These are phyloP conservation scores for Aphanomyces invadans DNA, from an alignment of 352 stramenopile genomes.

Conservation along the genomic window DNA sequence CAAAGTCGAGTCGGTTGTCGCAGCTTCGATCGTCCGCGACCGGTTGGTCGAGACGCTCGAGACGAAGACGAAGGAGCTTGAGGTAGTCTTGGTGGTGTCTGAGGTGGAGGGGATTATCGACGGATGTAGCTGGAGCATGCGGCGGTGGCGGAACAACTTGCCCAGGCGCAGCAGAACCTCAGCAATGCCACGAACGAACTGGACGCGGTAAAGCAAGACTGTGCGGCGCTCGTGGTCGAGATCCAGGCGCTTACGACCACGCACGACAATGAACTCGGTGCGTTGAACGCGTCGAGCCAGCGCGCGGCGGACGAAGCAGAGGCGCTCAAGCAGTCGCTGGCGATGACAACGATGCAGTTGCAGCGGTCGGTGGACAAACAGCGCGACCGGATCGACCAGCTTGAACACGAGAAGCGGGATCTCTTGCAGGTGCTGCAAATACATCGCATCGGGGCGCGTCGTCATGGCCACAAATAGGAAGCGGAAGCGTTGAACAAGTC, in stretches of 20 bases:
- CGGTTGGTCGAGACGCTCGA: neutral
- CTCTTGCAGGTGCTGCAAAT: constrained; percentile 38
- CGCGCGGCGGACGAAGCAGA: constrained; percentile 38
- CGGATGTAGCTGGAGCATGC: neutral
- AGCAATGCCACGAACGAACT: constrained; percentile 32
- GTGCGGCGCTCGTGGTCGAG: constrained; percentile 41
- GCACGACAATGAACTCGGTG: constrained; percentile 26
- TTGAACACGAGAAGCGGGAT: constrained; percentile 60
- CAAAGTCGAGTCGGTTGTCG: neutral
- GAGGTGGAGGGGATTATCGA: neutral
- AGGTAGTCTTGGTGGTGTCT: no score
- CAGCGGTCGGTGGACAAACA: constrained; percentile 50
- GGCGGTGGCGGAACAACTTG: constrained; percentile 31
- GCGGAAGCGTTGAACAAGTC: constrained; percentile 49
- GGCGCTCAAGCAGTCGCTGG: constrained; percentile 39
- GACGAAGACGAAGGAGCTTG: neutral
- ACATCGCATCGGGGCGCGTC: no score
- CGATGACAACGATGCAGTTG: constrained; percentile 49
- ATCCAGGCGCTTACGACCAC: constrained; percentile 39
- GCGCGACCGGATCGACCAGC: constrained; percentile 33
- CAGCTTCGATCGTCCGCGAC: neutral
- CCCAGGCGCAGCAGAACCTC: constrained; percentile 27
- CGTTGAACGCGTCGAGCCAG: constrained; percentile 35
- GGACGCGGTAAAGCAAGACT: constrained; percentile 36
- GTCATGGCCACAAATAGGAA: constrained; percentile 30